Base-by-base conservation (phyloP, 768 basidiomycete genomes). In the Lentinula detonsa region DNA sequence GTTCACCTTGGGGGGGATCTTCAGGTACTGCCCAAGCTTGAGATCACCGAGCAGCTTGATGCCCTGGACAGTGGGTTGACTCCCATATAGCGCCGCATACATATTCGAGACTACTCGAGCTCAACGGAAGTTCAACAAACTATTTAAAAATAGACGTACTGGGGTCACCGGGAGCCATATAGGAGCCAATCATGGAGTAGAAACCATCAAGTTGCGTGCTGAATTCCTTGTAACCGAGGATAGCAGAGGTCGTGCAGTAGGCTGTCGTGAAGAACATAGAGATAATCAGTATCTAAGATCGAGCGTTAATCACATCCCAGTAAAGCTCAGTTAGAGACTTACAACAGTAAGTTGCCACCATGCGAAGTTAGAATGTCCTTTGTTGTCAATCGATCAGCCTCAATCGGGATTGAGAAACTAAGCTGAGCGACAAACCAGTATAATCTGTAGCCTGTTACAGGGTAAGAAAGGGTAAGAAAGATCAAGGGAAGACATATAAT, bases 1-100 rank as follows among this genome's bases (percentile, higher is more conserved):
- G 21, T 79, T 74, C 57, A 75, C 72, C 42, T 78, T 78, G 23
- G 81, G 81, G 6, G 81, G 77, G 23, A 82, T 73, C 72, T 81
- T 82, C 45, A 72, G 66, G 62, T 70, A 62, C 50, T 70, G 69
- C 55, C 61, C 66, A 55, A 75, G 71, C 62, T 80, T 82, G 21
- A 81, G 69, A 62, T 81, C 80, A 50, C 74, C 71, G 2, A 79
- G 74, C n/a, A 82, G 69, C 4, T 75, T 64, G 57, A 64, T 65
- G 34, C 73, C 76, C 67, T 80, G 77, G 34, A 67, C 60, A 54
- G 69, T 69, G 42, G 75, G 74, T 40, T 75, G 67, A 31, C 68
- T 68, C 48, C 75, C 79, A 60, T 62, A 67, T 2, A 59, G 33
- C 16, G 57, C 48, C 11, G 57, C 33, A 52, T 62, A 69, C 71